A percentile compares a stretch with the other conserved stretches of the same genome.
Conservation (phyloP, 2,329 filamentous ascomycete genomes). For the Dichotomopilus funicola region DNA sequence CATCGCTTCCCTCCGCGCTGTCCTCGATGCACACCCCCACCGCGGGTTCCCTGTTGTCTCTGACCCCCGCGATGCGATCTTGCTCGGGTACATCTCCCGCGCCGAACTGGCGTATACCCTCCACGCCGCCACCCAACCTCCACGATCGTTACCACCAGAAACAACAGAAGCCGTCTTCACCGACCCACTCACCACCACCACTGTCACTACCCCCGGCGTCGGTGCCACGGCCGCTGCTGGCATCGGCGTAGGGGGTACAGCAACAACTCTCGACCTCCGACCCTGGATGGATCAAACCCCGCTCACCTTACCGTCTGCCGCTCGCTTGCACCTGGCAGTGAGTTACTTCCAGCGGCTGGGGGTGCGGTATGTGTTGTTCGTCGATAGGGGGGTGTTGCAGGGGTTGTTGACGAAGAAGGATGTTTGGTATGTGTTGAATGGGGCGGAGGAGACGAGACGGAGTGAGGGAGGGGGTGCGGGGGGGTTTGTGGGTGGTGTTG, state of each 20-base stretch:
- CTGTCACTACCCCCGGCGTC: conserved; percentile 38
- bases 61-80: conserved; percentile 66
- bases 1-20: conserved; percentile 62
- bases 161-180: conserved; percentile 73
- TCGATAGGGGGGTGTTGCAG: conserved; percentile 71
- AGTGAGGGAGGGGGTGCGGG: conserved; percentile 3
- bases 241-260: too few relatives aligned
- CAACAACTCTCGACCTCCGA: conserved; percentile 62
- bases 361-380: conserved; percentile 82
- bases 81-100: conserved; percentile 90
- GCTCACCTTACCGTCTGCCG: conserved; percentile 74
- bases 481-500: background rate
- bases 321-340: conserved; percentile 75
- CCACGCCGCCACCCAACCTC: conserved; percentile 50
- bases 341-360: conserved; percentile 94
- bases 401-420: conserved; percentile 96
- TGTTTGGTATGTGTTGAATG: conserved; percentile 87
- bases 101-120: conserved; percentile 83
- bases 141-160: conserved; percentile 55
- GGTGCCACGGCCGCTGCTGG: too few relatives aligned
- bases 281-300: conserved; percentile 99
- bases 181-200: conserved; percentile 75
- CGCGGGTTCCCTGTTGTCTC: conserved; percentile 89
- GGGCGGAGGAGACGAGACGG: conserved; percentile 56
- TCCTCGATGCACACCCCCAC: conserved; percentile 69